Base-by-base conservation (phyloP, 2,329 filamentous ascomycete species). In the Microsporum audouinii region DNA sequence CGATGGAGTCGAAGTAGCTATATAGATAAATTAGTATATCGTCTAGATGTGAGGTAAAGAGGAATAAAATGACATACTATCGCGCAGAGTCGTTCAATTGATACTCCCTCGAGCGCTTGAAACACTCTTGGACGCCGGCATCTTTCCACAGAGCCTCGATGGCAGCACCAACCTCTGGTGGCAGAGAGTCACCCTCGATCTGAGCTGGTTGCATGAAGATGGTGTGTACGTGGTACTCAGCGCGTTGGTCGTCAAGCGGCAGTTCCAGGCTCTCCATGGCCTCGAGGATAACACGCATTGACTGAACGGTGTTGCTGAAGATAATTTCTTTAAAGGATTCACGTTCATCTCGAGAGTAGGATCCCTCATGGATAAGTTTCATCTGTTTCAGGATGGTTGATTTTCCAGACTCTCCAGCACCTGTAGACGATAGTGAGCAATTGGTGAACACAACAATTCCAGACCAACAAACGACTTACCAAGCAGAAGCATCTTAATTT, bases 401-500 rank as follows among this genome's bases (percentile, higher is more conserved):
- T 79, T 95, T 95, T 76, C 90, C 90, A 68, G 90, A 95, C 85
- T 99, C 94, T 87, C 94, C 92, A 79, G 94, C 94, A 82, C 90
- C 90, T 95, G 70, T 64, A 62, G 58, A 14, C 4, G 1, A 14
- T 33, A 49, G 60, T 56, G 17, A 29, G 17, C 59, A 8, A 43
- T 17, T 23, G 17, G 17, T 39, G 34, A 29, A 36, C 23, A n/a
- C 6, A 49, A 31, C 23, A 31, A 29, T 12, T 7, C 23, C 23
- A 49, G 8, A 10, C 27, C 43, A 29, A 47, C 43, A 8, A 39
- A 14, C 8, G 2, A 81, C 86, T 73, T 84, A 96, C 94, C 94
- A 71, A 99, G 87, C 71, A 99, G 84, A 71, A 99, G 82, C 94
- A 99, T 97, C 85, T 99, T 99, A 82, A 99, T 99, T 80, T 99